phyloP scores from a whole-genome alignment of 164 flowering plant genomes.

The Vitis cinerea region DNA sequence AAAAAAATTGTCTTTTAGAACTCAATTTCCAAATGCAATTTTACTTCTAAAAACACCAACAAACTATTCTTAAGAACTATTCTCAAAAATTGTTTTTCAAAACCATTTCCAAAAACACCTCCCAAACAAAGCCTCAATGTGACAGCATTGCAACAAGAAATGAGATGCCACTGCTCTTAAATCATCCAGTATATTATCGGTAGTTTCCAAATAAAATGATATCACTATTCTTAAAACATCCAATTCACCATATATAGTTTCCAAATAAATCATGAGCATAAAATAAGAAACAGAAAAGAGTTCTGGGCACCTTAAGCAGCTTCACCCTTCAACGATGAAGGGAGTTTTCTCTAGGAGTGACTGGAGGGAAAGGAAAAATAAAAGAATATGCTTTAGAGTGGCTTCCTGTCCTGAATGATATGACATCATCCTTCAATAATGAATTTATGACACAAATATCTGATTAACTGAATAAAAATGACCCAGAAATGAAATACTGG shows the following conservation, averaged over 20 bases:
- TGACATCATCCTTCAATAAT: background rate
- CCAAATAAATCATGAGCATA: no score
- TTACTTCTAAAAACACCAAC: no score
- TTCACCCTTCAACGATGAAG: background rate
- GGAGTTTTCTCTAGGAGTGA: background rate
- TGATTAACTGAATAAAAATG: background rate
- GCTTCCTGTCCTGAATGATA: background rate
- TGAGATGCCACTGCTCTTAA: background rate
- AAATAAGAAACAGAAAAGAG: background rate
- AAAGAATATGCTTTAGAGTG: background rate
- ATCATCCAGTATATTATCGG: background rate
- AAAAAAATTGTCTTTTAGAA: no score
- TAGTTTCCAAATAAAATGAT: background rate
- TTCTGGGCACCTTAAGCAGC: background rate
- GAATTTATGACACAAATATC: background rate
- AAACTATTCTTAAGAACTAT: no score
- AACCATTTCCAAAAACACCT: no score
- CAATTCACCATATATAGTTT: no score
- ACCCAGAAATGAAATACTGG: background rate
- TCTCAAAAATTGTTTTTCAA: no score
- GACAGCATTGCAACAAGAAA: background rate
- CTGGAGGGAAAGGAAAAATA: background rate
- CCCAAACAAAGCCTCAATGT: no score
- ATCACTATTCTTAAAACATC: no score
- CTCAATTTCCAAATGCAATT: no score